Evolutionary conservation across 2,329 filamentous ascomycete genomes (phyloP).

Genomic region (Fusarium musae): DNA sequence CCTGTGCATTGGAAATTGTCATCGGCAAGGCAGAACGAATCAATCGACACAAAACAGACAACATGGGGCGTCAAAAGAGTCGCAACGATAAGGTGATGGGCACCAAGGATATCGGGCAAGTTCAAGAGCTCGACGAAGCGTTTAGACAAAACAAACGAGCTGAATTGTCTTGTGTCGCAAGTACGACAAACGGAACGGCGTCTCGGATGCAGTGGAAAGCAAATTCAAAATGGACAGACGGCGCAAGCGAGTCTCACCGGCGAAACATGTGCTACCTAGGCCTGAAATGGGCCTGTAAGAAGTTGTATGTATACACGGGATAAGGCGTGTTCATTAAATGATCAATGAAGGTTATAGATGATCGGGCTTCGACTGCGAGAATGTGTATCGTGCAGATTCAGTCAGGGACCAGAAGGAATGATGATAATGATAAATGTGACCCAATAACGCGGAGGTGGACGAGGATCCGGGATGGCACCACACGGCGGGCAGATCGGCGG

Average conservation of each 20-base stretch:
- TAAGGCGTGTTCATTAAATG: constrained; percentile 39
- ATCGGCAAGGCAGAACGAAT: constrained; percentile 38
- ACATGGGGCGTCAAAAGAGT: constrained; percentile 13
- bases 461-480: constrained; percentile 34
- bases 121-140: constrained; percentile 9
- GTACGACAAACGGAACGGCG: constrained; percentile 37
- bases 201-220: constrained; percentile 34
- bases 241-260: constrained; percentile 45
- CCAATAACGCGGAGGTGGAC: constrained; percentile 36
- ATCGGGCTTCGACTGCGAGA: constrained; percentile 13
- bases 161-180: constrained; percentile 20
- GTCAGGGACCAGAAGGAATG: constrained; percentile 16
- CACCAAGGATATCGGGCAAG: constrained; percentile 4
- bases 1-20: constrained; percentile 36
- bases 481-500: constrained; percentile 30
- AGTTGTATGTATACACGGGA: constrained; percentile 4
- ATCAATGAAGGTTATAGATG: constrained; percentile 13
- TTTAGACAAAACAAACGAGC: constrained; percentile 15
- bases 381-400: constrained; percentile 24
- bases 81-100: constrained; percentile 20
- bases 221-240: constrained; percentile 35
- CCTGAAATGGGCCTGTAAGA: constrained; percentile 28
- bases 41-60: constrained; percentile 30
- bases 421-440: constrained; percentile 22
- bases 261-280: constrained; percentile 46